phyloP scores from a whole-genome alignment of 495 filamentous ascomycete species.

The Cairneyella variabilis region DNA sequence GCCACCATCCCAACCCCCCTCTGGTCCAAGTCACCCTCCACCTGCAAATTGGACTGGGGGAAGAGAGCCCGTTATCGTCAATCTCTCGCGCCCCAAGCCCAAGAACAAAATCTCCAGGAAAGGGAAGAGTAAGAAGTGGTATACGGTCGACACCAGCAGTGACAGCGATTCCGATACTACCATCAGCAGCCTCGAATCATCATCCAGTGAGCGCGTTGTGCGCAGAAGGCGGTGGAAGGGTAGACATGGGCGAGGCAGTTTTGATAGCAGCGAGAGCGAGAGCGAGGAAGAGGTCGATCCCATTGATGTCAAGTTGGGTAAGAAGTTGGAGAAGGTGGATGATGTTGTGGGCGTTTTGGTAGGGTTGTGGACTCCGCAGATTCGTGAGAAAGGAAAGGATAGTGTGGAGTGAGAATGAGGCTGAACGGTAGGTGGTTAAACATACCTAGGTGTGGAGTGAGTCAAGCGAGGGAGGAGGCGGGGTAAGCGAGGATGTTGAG shows the following conservation, averaged over 20 bases:
- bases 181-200: not conserved
- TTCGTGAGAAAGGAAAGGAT: not conserved
- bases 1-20: no score
- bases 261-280: no score
- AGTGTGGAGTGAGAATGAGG: no score
- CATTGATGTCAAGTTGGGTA: not conserved
- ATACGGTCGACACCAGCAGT: not conserved
- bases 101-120: no score
- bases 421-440: no score
- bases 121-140: not conserved
- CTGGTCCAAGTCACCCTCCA: no score
- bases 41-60: not conserved
- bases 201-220: not conserved
- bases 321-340: not conserved
- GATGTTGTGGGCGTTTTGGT: not conserved
- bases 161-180: not conserved
- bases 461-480: no score
- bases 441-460: no score
- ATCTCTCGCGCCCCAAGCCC: not conserved
- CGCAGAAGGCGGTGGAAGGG: not conserved
- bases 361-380: not conserved
- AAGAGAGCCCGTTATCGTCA: not conserved
- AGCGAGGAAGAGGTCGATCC: not conserved
- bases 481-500: no score
- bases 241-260: not conserved